Percentiles rank a stretch among this genome's conserved stretches.
phyloP scores from a whole-genome alignment of 495 filamentous ascomycete genomes.

The Trichoderma reesei region DNA sequence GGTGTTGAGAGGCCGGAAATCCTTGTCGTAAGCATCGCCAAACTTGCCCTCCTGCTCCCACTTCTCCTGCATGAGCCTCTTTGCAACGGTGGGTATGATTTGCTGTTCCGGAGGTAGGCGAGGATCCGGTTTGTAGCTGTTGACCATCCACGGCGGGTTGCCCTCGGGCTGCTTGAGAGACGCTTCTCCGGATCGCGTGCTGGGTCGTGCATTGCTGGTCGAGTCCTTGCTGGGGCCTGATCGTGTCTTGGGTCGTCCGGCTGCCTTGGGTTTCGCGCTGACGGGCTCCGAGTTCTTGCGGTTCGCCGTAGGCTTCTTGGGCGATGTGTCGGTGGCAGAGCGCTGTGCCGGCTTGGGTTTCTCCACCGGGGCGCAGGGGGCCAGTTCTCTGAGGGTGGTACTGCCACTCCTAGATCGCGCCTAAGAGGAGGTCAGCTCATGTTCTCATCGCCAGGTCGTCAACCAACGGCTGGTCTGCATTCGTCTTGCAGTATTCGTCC shows the following conservation, averaged over 20 bases:
- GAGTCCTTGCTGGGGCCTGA: conserved; percentile 41
- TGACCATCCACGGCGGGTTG: conserved; percentile 89
- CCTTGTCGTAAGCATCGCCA: conserved; percentile 69
- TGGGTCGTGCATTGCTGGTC: conserved; percentile 42
- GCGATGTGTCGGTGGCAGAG: conserved; percentile 32
- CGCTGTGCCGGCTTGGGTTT: conserved; percentile 40
- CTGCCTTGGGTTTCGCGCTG: conserved; percentile 29
- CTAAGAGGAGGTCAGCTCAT: conserved; percentile 49
- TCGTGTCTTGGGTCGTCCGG: conserved; percentile 52
- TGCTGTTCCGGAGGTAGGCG: conserved; percentile 91
- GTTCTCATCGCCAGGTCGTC: conserved; percentile 19
- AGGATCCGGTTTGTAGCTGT: conserved; percentile 93
- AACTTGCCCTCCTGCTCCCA: conserved; percentile 86
- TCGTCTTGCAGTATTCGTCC: conserved; percentile 59
- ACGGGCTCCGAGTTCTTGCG: conserved; percentile 34
- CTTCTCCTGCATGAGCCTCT: conserved; percentile 83
- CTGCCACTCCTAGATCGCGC: conserved; percentile 66
- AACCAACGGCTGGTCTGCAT: conserved; percentile 44
- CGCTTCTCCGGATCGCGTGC: conserved; percentile 40
- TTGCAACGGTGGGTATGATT: conserved; percentile 87
- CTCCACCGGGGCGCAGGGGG: conserved; percentile 20
- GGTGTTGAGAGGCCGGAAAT: conserved; percentile 68
- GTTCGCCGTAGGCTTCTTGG: conserved; percentile 29
- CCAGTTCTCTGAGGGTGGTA: conserved; percentile 45
- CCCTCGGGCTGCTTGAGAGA: conserved; percentile 64